Evolutionary conservation across 768 basidiomycete genomes (phyloP).

Genomic region (Mycena rosella): DNA sequence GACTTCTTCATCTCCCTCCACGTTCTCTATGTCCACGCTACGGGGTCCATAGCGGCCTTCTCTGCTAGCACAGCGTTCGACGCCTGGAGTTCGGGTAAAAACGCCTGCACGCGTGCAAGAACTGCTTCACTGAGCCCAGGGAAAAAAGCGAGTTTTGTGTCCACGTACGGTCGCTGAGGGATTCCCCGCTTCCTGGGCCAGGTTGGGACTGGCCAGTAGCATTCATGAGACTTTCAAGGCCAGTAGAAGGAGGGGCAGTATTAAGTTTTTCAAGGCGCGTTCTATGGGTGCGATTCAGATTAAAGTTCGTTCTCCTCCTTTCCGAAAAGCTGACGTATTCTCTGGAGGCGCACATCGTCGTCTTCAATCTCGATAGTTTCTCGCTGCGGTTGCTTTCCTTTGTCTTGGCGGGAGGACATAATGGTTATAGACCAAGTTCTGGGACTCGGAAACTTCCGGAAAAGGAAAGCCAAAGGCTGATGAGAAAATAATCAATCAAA

Average conservation of each 20-base stretch:
- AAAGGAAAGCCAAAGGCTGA: no score
- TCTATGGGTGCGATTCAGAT: constrained; percentile 21
- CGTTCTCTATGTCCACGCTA: constrained; percentile 63
- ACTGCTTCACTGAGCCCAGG: constrained; percentile 46
- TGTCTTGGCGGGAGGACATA: neutral
- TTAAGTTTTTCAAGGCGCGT: constrained; percentile 34
- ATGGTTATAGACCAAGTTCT: no score
- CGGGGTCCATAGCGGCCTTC: constrained; percentile 47
- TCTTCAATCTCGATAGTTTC: constrained; percentile 32
- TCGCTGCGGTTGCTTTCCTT: constrained; percentile 25
- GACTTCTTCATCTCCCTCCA: constrained; percentile 51
- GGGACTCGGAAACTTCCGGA: no score
- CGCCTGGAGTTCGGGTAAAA: constrained; percentile 61
- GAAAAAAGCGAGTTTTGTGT: neutral
- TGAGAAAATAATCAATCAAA: no score
- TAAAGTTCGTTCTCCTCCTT: neutral
- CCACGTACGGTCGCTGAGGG: constrained; percentile 21
- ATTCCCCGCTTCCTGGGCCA: neutral
- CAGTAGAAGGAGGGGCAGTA: constrained; percentile 7
- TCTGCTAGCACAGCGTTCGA: constrained; percentile 57
- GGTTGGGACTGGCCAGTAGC: neutral
- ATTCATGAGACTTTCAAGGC: constrained; percentile 18
- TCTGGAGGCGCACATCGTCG: constrained; percentile 31
- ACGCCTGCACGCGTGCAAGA: constrained; percentile 60
- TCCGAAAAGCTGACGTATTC: constrained; percentile 28